Percentiles rank a stretch among this genome's conserved stretches.
phyloP scores from a whole-genome alignment of 208 protist species.

The Leishmania guyanensis region DNA sequence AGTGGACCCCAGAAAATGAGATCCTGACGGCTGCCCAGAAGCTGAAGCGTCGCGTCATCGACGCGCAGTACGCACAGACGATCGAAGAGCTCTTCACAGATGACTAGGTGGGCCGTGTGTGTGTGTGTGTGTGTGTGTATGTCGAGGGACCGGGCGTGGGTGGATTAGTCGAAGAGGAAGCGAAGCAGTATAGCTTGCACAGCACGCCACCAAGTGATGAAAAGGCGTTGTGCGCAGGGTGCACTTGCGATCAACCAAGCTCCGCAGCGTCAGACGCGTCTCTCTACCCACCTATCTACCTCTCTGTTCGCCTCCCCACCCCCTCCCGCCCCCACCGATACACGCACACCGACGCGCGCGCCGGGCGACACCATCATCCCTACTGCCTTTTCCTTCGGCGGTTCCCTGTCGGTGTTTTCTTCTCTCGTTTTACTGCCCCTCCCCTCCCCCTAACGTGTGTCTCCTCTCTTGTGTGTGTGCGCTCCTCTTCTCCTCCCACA shows the following conservation, averaged over 20 bases:
- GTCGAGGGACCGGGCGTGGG: not conserved
- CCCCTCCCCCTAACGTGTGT: not conserved
- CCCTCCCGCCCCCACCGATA: not conserved
- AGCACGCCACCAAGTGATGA: not conserved
- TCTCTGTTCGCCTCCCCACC: not conserved
- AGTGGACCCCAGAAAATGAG: slow-evolving; percentile 88
- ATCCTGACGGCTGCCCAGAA: slow-evolving; percentile 82
- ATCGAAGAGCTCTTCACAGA: slow-evolving; percentile 74
- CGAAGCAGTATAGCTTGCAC: not conserved
- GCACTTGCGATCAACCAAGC: not conserved
- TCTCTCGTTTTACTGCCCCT: no score
- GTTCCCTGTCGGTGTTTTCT: no score
- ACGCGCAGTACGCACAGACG: slow-evolving; percentile 53
- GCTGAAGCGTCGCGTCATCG: slow-evolving; percentile 72
- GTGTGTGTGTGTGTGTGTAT: slow-evolving; percentile 18
- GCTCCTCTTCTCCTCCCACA: not conserved
- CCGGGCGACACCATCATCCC: no score
- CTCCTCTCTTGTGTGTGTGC: not conserved
- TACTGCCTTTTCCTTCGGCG: not conserved
- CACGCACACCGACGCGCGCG: not conserved
- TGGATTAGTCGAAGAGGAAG: not conserved
- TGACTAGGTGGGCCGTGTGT: slow-evolving; percentile 10
- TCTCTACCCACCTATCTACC: no score
- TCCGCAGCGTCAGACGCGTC: not conserved
- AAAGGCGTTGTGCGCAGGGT: not conserved